Base-by-base conservation (phyloP, 306 rosid genomes). In the Mimosa pudica region DNA sequence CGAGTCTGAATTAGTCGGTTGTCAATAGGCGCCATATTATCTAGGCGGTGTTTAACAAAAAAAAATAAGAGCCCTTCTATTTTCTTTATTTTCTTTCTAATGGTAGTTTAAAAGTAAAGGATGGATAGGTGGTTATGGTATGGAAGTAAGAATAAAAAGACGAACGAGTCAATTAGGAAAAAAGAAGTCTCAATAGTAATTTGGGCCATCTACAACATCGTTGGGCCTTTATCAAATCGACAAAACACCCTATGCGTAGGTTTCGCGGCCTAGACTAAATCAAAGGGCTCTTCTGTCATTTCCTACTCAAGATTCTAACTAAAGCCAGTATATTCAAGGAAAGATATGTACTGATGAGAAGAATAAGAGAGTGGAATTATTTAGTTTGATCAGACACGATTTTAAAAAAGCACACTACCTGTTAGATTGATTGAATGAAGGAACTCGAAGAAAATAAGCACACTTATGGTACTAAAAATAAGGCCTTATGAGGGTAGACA, bases 251-350 rank as follows among this genome's bases (percentile, higher is more conserved):
- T 47, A 2, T 3, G 7, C 1, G 54, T 2, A 46, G 11, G 36
- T 32, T 24, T 6, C 4, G 14, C 45, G 38, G 38, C 64, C 24
- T 6, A 36, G 65, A 75, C 55, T 46, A 4, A 20, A 74, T 64
- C 47, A 38, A 48, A 33, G 46, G 61, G 42, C 13, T n/a, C 14
- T 35, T 55, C 3, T 0, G 81, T 61, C 78, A 60, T 62, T 81
- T 76, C 78, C n/a, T 16, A 7, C 58, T 55, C 30, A 17, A 7
- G 30, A 17, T 54, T n/a, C n/a, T 2, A 52, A 16, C 5, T 38
- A 5, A 38, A 38, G 5, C 3, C 42, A 38, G 42, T 38, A 38
- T 38, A 38, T 8, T 58, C 3, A 0, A 6, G 35, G 14, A 3
- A 1, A 4, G 7, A 4, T 4, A n/a, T 38, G 42, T 38, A 38